Evolutionary conservation across 805 yeast genomes (phyloP).

Genomic region (Candida broadrunensis): DNA sequence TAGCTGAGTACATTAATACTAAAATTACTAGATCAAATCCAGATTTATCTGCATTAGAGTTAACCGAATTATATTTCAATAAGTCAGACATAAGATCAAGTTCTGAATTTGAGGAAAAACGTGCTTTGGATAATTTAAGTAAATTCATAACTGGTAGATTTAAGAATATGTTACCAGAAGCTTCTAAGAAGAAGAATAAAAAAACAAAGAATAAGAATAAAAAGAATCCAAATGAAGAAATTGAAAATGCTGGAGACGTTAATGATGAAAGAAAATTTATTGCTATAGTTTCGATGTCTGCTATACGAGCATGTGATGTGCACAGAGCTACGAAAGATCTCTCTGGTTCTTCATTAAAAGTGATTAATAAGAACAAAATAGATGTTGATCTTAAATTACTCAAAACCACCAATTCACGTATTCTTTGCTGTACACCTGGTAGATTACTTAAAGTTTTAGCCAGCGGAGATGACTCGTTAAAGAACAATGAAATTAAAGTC

Average conservation of each 20-base stretch:
- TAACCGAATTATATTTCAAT: slow-evolving; percentile 60
- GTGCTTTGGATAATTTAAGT: slow-evolving; percentile 55
- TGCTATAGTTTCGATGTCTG: slow-evolving; percentile 66
- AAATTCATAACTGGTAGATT: slow-evolving; percentile 53
- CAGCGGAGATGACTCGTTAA: slow-evolving; percentile 40
- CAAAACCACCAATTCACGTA: slow-evolving; percentile 42
- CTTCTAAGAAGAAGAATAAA: slow-evolving; percentile 25
- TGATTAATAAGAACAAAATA: slow-evolving; percentile 73
- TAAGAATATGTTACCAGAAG: slow-evolving; percentile 41
- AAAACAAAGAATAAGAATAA: slow-evolving; percentile 23
- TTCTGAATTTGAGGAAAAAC: slow-evolving; percentile 47
- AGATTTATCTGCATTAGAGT: slow-evolving; percentile 72
- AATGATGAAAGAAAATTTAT: slow-evolving; percentile 41
- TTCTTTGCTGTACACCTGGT: slow-evolving; percentile 65
- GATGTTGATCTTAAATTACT: slow-evolving; percentile 56
- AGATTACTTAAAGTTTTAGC: slow-evolving; percentile 48
- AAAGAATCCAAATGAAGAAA: slow-evolving; percentile 8
- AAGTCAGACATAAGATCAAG: slow-evolving; percentile 61
- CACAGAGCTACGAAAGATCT: slow-evolving; percentile 55
- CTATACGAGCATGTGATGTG: slow-evolving; percentile 84
- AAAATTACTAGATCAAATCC: slow-evolving; percentile 58
- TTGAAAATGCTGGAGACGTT: slow-evolving; percentile 4
- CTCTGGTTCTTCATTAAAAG: slow-evolving; percentile 58
- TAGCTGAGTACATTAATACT: slow-evolving; percentile 66
- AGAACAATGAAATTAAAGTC: slow-evolving; percentile 44